phyloP scores from a whole-genome alignment of 75 land plant species.

The Cunninghamia lanceolata region DNA sequence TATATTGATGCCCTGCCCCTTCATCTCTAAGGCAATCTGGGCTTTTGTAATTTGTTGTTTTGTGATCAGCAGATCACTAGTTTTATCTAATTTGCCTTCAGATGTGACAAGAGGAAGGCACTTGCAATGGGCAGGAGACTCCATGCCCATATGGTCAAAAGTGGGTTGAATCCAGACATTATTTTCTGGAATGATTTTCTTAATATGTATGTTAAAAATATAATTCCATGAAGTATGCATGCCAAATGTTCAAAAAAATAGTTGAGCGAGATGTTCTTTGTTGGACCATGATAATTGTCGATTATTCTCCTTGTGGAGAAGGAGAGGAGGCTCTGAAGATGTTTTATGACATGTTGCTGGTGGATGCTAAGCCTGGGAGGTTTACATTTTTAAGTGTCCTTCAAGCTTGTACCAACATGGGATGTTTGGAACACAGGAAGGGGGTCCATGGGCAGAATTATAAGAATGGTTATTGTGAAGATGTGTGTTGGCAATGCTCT shows the following conservation, averaged over 20 bases:
- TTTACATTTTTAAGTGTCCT: constrained; percentile 27
- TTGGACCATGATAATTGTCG: constrained; percentile 15
- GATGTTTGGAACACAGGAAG: constrained; percentile 19
- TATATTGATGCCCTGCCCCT: too few relatives aligned
- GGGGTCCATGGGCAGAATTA: constrained; percentile 20
- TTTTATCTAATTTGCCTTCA: too few relatives aligned
- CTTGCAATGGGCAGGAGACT: constrained; percentile 16
- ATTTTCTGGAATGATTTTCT: constrained; percentile 8
- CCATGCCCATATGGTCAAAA: too few relatives aligned
- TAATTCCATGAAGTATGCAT: constrained; percentile 9
- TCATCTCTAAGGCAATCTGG: too few relatives aligned
- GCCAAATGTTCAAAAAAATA: constrained; percentile 5
- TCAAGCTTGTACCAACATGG: constrained; percentile 19
- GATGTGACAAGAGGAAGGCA: background rate
- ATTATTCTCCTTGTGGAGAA: constrained; percentile 5
- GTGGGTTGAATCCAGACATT: background rate
- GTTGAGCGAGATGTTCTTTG: constrained; percentile 7
- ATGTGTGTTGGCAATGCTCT: constrained; percentile 40
- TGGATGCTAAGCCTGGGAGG: constrained; percentile 12
- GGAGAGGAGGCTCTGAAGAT: constrained; percentile 12
- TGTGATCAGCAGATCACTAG: too few relatives aligned
- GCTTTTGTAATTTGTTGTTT: too few relatives aligned
- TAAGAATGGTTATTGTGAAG: constrained; percentile 21
- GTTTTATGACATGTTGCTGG: constrained; percentile 20
- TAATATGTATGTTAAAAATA: constrained; percentile 20